Base-by-base conservation (phyloP, 805 yeast species). In the Teunomyces aglyptinius region DNA sequence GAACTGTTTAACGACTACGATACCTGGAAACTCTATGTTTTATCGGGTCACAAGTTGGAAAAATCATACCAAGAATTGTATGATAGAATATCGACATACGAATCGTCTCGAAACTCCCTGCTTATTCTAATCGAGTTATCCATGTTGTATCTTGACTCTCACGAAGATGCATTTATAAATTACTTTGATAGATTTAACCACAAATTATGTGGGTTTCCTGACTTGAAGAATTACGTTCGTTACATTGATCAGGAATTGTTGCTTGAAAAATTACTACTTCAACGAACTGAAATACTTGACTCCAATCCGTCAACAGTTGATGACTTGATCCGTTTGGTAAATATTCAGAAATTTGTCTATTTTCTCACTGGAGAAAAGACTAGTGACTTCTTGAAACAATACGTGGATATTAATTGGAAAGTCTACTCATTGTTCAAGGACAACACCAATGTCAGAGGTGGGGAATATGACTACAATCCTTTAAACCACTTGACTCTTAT, bases 151-250 rank as follows among this genome's bases (percentile, higher is more conserved):
- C 46, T 44, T 0, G 51, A 53, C 5, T 51, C 63, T 2, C 51
- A 67, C 4, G 57, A 57, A 1, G 52, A 65, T 1, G 64, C 71
- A 4, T 50, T 77, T 7, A 45, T 51, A 0, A 58, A 56, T 10
- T 85, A 85, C 56, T 69, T 83, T 50, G 49, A 59, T 0, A 57
- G 53, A 5, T 78, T 72, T 57, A 80, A 79, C 18, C 55, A 73
- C 42, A 89, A 87, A 58, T 70, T 80, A 22, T 85, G 91, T 54
- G 85, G 90, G 44, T 77, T 75, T 47, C 68, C 71, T 22, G 96
- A 88, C 59, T 60, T 89, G 41, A 68, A 68, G 48, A 45, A 45
- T n/a, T 74, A 61, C 49, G 27, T 51, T 13, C 33, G 34, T 4
- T 11, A 32, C 15, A 15, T 42, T 10, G 41, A 42, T 20, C 26